Percentiles rank a stretch among this genome's conserved stretches.
Evolutionary conservation across 495 filamentous ascomycete genomes (phyloP).

Genomic region (Sordaria brevicollis): DNA sequence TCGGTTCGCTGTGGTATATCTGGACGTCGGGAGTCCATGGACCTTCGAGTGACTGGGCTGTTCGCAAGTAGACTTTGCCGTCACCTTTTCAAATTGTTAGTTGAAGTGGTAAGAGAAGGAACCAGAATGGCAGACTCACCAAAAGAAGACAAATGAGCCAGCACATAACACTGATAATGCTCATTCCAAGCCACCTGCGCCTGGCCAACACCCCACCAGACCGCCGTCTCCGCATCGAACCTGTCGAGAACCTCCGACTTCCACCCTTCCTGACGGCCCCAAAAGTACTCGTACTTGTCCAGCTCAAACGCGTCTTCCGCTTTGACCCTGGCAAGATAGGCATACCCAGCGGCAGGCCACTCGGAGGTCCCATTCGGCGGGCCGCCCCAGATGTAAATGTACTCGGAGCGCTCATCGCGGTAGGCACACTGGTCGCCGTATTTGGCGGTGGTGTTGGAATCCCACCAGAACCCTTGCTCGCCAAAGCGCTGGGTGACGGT

Average conservation of each 20-base stretch:
- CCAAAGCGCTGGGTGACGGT: conserved; percentile 25
- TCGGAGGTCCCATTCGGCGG: conserved; percentile 17
- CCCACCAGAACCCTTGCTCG: conserved; percentile 24
- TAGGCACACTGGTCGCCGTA: conserved; percentile 28
- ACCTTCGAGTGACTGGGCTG: conserved; percentile 19
- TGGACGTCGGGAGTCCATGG: conserved; percentile 26
- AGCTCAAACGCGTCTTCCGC: conserved; percentile 24
- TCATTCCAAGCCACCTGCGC: conserved; percentile 23
- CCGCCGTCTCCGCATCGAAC: conserved; percentile 21
- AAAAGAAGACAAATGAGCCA: conserved; percentile 16
- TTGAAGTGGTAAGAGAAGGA: too few species aligned
- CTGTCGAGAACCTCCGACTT: conserved; percentile 11
- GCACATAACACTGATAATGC: conserved; percentile 19
- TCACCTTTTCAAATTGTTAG: too few species aligned
- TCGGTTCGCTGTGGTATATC: conserved; percentile 18
- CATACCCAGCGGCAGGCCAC: conserved; percentile 13
- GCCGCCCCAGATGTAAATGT: conserved; percentile 26
- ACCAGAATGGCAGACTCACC: conserved; percentile 9
- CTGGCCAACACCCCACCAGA: conserved; percentile 22
- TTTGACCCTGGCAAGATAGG: conserved; percentile 25
- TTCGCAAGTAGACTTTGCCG: conserved; percentile 15
- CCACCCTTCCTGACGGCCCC: conserved; percentile 22
- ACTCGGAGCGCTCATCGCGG: conserved; percentile 23
- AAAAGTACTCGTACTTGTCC: conserved; percentile 27
- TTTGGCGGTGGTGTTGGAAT: conserved; percentile 9